These are phyloP conservation scores for Rhodotorula sphaerocarpa DNA, from an alignment of 768 basidiomycete species.

Conservation along the genomic window DNA sequence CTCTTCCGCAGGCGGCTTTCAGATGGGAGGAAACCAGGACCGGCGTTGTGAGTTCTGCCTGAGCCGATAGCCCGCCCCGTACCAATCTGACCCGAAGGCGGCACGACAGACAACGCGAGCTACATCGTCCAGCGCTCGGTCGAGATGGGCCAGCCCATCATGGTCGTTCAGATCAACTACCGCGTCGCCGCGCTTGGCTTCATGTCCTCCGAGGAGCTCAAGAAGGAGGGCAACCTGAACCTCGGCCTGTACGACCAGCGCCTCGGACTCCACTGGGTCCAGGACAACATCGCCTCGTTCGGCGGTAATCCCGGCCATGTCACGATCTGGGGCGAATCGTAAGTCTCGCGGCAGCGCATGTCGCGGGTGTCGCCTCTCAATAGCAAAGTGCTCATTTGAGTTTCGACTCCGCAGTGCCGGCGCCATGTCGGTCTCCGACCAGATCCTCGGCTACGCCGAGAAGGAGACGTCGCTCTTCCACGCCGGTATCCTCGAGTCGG, in stretches of 20 bases:
- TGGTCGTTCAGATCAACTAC: constrained; percentile 32
- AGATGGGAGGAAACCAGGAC: constrained; percentile 19
- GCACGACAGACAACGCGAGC: constrained; percentile 25
- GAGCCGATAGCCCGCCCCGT: neutral
- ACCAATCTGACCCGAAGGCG: too few relatives aligned
- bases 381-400: neutral
- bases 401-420: constrained; percentile 6
- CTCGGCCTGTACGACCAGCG: constrained; percentile 38
- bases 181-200: constrained; percentile 32
- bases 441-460: constrained; percentile 21
- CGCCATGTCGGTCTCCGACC: constrained; percentile 10
- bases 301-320: constrained; percentile 58
- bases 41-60: constrained; percentile 14
- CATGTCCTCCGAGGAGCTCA: constrained; percentile 9
- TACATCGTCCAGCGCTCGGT: constrained; percentile 31
- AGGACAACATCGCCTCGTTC: constrained; percentile 59
- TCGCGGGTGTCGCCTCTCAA: too few relatives aligned
- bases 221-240: constrained; percentile 16
- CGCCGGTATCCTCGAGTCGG: constrained; percentile 29
- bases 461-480: constrained; percentile 23
- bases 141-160: constrained; percentile 34
- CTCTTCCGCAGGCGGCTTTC: too few relatives aligned
- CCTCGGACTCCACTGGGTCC: constrained; percentile 54
- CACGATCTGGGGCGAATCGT: constrained; percentile 31
- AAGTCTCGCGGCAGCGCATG: too few relatives aligned